Evolutionary conservation across 164 flowering plant species (phyloP).

Genomic region (Hamamelis virginiana): DNA sequence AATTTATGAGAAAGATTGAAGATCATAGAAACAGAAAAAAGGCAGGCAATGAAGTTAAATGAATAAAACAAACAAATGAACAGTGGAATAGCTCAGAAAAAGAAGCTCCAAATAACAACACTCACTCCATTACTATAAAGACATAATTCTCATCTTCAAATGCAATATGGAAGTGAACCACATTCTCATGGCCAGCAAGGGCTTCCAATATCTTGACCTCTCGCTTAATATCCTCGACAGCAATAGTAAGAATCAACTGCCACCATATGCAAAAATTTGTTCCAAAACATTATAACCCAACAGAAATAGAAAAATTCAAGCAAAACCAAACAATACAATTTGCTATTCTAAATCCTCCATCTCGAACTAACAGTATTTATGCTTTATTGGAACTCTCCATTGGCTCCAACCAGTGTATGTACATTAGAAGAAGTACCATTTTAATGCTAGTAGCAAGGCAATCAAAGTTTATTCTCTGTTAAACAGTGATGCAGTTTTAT

Average conservation of each 20-base stretch:
- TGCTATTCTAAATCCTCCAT: neutral
- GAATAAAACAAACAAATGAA: neutral
- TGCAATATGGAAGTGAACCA: conserved; percentile 85
- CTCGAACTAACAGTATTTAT: neutral
- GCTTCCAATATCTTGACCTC: conserved; percentile 89
- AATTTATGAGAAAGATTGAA: neutral
- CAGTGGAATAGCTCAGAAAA: neutral
- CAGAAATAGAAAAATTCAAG: neutral
- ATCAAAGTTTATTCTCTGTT: neutral
- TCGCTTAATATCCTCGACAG: conserved; percentile 95
- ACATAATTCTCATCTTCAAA: conserved; percentile 90
- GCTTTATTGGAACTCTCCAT: no score
- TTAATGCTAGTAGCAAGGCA: no score
- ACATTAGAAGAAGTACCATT: neutral
- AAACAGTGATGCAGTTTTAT: neutral
- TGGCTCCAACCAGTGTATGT: neutral
- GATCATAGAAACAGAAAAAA: neutral
- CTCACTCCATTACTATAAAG: conserved; percentile 98
- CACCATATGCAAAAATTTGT: conserved; percentile 14
- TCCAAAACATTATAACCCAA: conserved; percentile 7
- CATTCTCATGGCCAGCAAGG: conserved; percentile 90
- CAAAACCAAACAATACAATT: neutral
- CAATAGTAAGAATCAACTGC: conserved; percentile 94
- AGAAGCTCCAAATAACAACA: conserved; percentile 5
- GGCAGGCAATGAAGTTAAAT: neutral